Percentiles rank a stretch among this genome's conserved stretches.
Evolutionary conservation across 805 yeast species (phyloP).

Genomic region (Zygosaccharomyces pseudorouxii): DNA sequence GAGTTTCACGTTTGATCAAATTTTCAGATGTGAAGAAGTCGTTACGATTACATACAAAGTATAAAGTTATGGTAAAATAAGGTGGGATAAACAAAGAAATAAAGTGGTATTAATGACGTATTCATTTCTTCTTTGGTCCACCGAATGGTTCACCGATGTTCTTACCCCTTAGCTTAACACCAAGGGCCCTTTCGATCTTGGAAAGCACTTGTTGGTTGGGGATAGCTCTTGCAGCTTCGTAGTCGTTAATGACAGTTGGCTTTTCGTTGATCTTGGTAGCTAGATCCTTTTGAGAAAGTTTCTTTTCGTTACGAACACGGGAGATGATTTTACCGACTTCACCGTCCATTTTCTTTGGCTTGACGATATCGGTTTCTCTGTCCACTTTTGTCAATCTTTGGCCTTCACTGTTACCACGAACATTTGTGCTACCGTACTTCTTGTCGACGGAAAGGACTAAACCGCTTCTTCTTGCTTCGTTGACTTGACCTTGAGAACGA

Average conservation of each 20-base stretch:
- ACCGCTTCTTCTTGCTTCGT: slow-evolving; percentile 93
- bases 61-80: neutral
- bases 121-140: slow-evolving; percentile 41
- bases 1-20: neutral
- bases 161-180: slow-evolving; percentile 94
- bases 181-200: slow-evolving; percentile 89
- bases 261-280: slow-evolving; percentile 95
- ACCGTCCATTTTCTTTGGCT: slow-evolving; percentile 81
- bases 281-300: slow-evolving; percentile 89
- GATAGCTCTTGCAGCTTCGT: slow-evolving; percentile 93
- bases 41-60: slow-evolving; percentile 1
- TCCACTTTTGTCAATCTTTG: slow-evolving; percentile 92
- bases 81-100: slow-evolving; percentile 3
- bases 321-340: slow-evolving; percentile 84
- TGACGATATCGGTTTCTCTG: slow-evolving; percentile 87
- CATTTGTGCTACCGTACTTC: slow-evolving; percentile 67
- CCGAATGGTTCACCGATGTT: slow-evolving; percentile 84
- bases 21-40: slow-evolving; percentile 2
- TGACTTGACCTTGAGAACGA: slow-evolving; percentile 68
- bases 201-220: slow-evolving; percentile 94
- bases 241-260: slow-evolving; percentile 91
- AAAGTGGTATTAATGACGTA: neutral
- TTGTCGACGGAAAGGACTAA: slow-evolving; percentile 86
- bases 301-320: slow-evolving; percentile 81
- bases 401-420: slow-evolving; percentile 79